Evolutionary conservation across 1,139 yeast species (phyloP), one percentile per base, ranked within the genome.

Genomic region (Diutina siamensis): DNA sequence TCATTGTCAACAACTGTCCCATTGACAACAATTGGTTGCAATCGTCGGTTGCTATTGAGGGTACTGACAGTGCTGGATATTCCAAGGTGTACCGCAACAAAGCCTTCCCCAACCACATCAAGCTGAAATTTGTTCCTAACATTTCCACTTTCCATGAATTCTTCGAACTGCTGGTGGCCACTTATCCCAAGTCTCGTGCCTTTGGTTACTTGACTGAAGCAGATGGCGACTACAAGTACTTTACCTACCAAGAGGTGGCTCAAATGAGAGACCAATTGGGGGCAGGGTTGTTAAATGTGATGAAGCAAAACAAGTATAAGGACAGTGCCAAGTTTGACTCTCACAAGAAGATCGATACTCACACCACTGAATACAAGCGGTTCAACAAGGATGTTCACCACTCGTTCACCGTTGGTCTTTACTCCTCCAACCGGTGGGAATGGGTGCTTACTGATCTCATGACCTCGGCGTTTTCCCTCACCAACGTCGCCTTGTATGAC

Each of bases 11-110:
- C 42, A 15, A 25, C 5, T 22, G 15, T 17, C 42, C 42, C 2
- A 2, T 38, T 12, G 12, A 8, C 8, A 25, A 38, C 21, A 27
- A 38, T 9, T 25, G 32, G 31, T 4, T 38, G n/a, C 42, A 38
- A 25, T 31, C 21, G 18, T 25, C 28, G 33, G 56, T 38, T 2
- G n/a, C 42, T n/a, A 5, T 38, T 3, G 31, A 22, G 3, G 42
- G 42, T 7, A 25, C 33, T 27, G 21, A 59, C 47, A 57, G 56
- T 50, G 63, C 65, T 1, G 84, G 84, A 1, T 73, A 57, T 56
- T 76, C 85, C 12, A 61, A 73, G 2, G 55, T 77, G 38, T 82
- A 74, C 58, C 64, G 87, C 55, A 78, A 74, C 55, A 59, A 57
- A 1, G 49, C 50, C 4, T 44, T 47, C 22, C 48, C 50, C 10